Evolutionary conservation across 352 stramenopile species (phyloP).

Genomic region (Aphanomyces stellatus): DNA sequence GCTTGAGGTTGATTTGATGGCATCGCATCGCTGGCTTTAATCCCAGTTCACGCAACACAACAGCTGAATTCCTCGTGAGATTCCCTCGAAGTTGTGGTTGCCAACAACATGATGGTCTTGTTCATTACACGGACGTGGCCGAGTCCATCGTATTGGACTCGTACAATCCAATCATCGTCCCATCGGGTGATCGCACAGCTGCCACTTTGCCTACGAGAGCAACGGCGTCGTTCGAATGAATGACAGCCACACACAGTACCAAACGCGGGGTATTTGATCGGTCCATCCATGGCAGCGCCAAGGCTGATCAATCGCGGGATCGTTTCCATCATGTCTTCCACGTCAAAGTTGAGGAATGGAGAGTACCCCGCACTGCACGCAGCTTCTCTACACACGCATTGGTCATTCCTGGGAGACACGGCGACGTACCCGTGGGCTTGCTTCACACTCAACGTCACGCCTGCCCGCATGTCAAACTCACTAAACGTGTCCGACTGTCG

Average conservation of each 20-base stretch:
- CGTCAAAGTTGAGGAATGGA: slow-evolving; percentile 89
- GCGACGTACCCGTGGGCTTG: slow-evolving; percentile 54
- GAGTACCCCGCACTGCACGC: slow-evolving; percentile 82
- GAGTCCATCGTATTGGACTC: slow-evolving; percentile 84
- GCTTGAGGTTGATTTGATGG: too few species aligned
- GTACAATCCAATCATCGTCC: slow-evolving; percentile 89
- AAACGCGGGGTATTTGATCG: slow-evolving; percentile 89
- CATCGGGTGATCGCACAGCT: slow-evolving; percentile 78
- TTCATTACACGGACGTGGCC: slow-evolving; percentile 58
- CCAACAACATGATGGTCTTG: too few species aligned
- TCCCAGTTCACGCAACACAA: too few species aligned
- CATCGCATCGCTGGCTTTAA: too few species aligned
- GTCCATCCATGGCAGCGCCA: slow-evolving; percentile 83
- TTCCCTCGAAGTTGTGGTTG: too few species aligned
- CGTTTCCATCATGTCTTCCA: slow-evolving; percentile 79
- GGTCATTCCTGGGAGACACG: neutral
- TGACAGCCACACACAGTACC: slow-evolving; percentile 48
- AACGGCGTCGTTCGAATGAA: neutral
- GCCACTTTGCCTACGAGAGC: slow-evolving; percentile 43
- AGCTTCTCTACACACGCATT: slow-evolving; percentile 40
- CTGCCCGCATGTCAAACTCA: slow-evolving; percentile 60
- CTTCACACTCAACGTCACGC: slow-evolving; percentile 69
- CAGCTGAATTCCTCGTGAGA: too few species aligned
- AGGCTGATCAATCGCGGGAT: slow-evolving; percentile 80
- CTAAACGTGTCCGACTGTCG: slow-evolving; percentile 73